Conservation (phyloP, 2,329 filamentous ascomycete genomes). For the Xenosphaeropsis pyriputrescens region DNA sequence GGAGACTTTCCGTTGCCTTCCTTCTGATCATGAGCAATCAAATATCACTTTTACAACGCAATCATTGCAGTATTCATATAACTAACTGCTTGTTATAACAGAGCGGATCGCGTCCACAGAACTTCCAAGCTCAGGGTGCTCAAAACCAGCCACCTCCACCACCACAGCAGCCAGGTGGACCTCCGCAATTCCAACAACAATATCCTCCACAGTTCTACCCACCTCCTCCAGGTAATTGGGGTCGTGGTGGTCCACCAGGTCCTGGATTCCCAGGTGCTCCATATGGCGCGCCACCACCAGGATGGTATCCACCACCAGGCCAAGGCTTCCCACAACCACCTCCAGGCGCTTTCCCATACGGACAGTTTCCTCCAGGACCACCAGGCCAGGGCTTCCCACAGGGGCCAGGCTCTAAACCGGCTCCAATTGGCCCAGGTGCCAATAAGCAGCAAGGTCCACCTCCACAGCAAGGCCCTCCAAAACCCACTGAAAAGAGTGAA, state of each 20-base stretch:
- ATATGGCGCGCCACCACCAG: slow-evolving; percentile 58
- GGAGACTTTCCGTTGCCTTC: slow-evolving; percentile 99
- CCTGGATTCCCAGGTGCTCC: slow-evolving; percentile 62
- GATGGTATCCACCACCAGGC: slow-evolving; percentile 64
- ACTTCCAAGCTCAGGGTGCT: slow-evolving; percentile 5
- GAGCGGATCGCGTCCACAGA: slow-evolving; percentile 21
- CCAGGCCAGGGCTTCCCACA: slow-evolving; percentile 19
- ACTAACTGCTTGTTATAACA: slow-evolving; percentile 8
- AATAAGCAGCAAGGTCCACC: slow-evolving; percentile 32
- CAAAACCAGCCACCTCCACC: slow-evolving; percentile 5
- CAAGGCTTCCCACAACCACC: slow-evolving; percentile 59
- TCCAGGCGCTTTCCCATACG: slow-evolving; percentile 34
- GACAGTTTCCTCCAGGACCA: slow-evolving; percentile 47
- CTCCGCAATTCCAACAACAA: slow-evolving; percentile 13
- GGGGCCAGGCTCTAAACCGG: slow-evolving; percentile 21
- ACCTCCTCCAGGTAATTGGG: slow-evolving; percentile 34
- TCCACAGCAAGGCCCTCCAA: slow-evolving; percentile 23
- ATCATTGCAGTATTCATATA: too few relatives aligned
- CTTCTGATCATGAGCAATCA: slow-evolving; percentile 58
- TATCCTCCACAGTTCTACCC: slow-evolving; percentile 19
- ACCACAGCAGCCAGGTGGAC: slow-evolving; percentile 4
- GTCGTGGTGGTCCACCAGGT: slow-evolving; percentile 34
- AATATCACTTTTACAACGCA: slow-evolving; percentile 20
- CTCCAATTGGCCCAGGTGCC: slow-evolving; percentile 33
- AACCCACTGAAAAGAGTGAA: slow-evolving; percentile 36